Conservation (phyloP, 176 grass and related monocot species). For the Rhynchospora breviuscula region DNA sequence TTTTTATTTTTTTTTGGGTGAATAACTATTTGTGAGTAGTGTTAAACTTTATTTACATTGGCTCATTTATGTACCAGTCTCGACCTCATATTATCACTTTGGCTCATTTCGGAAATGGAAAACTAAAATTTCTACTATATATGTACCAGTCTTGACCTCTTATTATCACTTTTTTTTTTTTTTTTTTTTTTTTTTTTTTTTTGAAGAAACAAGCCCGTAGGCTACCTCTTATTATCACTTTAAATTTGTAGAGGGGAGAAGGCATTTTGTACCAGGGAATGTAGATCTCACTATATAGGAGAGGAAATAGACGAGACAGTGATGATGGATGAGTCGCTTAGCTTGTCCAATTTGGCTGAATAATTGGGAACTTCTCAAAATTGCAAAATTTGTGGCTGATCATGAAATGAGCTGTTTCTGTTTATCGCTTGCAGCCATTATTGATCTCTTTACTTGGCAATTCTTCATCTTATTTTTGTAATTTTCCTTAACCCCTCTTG, state of each 20-base stretch:
- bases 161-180: not conserved
- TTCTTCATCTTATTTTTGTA: conserved; percentile 32
- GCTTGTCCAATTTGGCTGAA: conserved; percentile 14
- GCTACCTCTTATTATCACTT: not conserved
- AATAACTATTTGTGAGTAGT: not conserved
- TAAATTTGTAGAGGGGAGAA: conserved; percentile 58
- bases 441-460: conserved; percentile 38
- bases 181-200: too few relatives aligned
- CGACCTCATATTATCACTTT: not conserved
- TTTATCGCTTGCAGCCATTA: conserved; percentile 82
- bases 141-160: not conserved
- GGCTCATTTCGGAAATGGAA: too few relatives aligned
- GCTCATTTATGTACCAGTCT: not conserved
- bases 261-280: conserved; percentile 81
- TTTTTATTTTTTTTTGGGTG: not conserved
- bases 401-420: conserved; percentile 63
- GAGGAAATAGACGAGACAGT: conserved; percentile 45
- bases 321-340: conserved; percentile 24
- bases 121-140: not conserved
- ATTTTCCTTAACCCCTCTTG: not conserved
- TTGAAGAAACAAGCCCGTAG: too few relatives aligned
- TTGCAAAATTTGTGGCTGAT: conserved; percentile 9
- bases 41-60: not conserved
- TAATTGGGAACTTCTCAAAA: conserved; percentile 33
- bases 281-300: conserved; percentile 56